Percentiles rank a stretch among this genome's conserved stretches.
Evolutionary conservation across 1,284 basidiomycete genomes (phyloP).

Genomic region (Rhodotorula sp.): DNA sequence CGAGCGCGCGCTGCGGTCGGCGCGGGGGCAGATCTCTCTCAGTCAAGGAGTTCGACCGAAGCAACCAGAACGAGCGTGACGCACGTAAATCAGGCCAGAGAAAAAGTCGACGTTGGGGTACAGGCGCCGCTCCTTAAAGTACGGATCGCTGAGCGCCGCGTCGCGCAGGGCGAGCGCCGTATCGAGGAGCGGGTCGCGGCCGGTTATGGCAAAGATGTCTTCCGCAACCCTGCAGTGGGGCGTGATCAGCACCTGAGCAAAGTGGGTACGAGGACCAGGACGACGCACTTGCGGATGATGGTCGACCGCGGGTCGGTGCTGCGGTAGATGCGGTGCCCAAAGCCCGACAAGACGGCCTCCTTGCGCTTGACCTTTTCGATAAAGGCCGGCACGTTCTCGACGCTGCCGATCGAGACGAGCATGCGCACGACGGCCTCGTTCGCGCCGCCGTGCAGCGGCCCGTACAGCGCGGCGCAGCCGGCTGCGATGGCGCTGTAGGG

Average conservation of each 20-base stretch:
- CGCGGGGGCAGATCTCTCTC: not conserved
- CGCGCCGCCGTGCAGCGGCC: conserved; percentile 68
- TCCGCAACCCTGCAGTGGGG: conserved; percentile 22
- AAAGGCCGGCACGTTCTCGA: conserved; percentile 75
- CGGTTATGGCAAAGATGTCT: conserved; percentile 60
- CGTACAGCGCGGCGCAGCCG: conserved; percentile 65
- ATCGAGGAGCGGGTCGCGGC: conserved; percentile 74
- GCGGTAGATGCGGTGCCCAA: conserved; percentile 42
- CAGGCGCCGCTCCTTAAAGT: conserved; percentile 65
- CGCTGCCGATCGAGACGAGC: conserved; percentile 74
- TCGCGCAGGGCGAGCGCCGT: conserved; percentile 85
- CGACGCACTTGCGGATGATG: conserved; percentile 78
- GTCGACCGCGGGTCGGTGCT: conserved; percentile 74
- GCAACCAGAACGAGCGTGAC: not conserved
- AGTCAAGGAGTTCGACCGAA: not conserved
- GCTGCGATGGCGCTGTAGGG: conserved; percentile 78
- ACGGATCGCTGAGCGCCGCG: conserved; percentile 81
- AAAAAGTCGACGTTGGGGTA: conserved; percentile 48
- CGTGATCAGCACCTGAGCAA: not conserved
- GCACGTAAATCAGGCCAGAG: conserved; percentile 2
- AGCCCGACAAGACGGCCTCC: conserved; percentile 71
- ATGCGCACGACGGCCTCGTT: conserved; percentile 69
- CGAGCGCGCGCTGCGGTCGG: conserved; percentile 52
- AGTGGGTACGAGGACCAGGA: not conserved
- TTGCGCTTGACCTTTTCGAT: conserved; percentile 79